phyloP scores from a whole-genome alignment of 768 basidiomycete species.

The Cystoderma amianthinum region DNA sequence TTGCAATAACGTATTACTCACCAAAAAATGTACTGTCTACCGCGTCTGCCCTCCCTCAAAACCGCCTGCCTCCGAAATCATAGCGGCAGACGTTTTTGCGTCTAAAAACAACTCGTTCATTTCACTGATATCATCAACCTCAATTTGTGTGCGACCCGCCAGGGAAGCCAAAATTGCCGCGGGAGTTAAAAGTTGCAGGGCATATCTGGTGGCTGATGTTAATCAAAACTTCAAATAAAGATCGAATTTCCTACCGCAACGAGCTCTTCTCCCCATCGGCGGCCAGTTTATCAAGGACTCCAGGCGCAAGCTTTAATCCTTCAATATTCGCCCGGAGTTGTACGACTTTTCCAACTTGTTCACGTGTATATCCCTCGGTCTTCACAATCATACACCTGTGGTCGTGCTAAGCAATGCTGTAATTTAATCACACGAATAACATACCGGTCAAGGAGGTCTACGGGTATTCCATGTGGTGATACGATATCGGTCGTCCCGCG shows the following conservation, averaged over 20 bases:
- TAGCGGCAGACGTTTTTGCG: conserved; percentile 72
- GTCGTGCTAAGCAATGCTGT: not conserved
- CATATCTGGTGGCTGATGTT: conserved; percentile 52
- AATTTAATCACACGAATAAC: conserved; percentile 12
- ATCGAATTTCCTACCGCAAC: conserved; percentile 43
- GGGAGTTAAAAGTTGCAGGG: conserved; percentile 85
- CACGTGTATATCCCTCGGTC: conserved; percentile 75
- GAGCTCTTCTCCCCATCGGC: conserved; percentile 79
- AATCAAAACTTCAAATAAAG: not conserved
- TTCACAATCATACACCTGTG: conserved; percentile 73
- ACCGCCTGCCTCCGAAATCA: conserved; percentile 37
- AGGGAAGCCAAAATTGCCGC: conserved; percentile 81
- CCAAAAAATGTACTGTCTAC: not conserved
- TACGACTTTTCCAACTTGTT: conserved; percentile 83
- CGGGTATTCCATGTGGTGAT: conserved; percentile 88
- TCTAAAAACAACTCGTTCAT: conserved; percentile 95
- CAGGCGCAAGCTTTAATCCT: conserved; percentile 66
- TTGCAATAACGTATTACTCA: not conserved
- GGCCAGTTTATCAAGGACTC: conserved; percentile 77
- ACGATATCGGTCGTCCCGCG: conserved; percentile 90
- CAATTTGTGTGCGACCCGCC: conserved; percentile 74
- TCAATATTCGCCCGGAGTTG: conserved; percentile 84
- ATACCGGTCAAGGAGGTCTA: conserved; percentile 89
- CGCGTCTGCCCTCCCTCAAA: conserved; percentile 11
- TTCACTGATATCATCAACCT: conserved; percentile 84